Percentiles rank a stretch among this genome's conserved stretches.
Conservation (phyloP, 257 asterid species). For the Prunella vulgaris region DNA sequence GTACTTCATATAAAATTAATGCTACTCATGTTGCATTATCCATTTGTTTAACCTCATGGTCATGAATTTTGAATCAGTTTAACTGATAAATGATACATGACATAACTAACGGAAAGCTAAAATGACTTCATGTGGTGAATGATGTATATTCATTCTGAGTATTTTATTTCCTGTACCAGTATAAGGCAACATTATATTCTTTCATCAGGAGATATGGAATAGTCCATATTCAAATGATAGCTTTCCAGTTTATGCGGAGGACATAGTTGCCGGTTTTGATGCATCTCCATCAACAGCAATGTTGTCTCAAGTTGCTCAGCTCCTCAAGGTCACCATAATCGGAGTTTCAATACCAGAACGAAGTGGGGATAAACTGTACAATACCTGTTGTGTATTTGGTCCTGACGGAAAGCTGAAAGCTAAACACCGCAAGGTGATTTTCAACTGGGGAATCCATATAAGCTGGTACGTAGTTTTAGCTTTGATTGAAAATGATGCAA, state of each 20-base stretch:
- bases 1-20: neutral
- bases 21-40: neutral
- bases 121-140: neutral
- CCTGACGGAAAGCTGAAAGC: conserved; percentile 86
- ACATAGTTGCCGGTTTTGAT: conserved; percentile 82
- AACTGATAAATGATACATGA: neutral
- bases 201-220: conserved; percentile 89
- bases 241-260: conserved; percentile 94
- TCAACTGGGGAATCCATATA: neutral
- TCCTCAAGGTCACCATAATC: conserved; percentile 65
- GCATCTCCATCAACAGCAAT: conserved; percentile 91
- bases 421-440: conserved; percentile 86
- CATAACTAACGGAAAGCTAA: neutral
- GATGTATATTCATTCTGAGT: neutral
- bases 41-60: neutral
- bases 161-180: neutral
- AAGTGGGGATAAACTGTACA: conserved; percentile 73
- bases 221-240: conserved; percentile 93
- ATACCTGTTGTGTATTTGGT: conserved; percentile 87
- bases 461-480: neutral
- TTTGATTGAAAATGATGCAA: too few relatives aligned
- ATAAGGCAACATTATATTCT: conserved; percentile 5
- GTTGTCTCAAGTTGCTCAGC: conserved; percentile 75
- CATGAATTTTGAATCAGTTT: neutral
- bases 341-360: conserved; percentile 97